Conservation (phyloP, 2,329 filamentous ascomycete species). For the Gaeumannomyces sp. region DNA sequence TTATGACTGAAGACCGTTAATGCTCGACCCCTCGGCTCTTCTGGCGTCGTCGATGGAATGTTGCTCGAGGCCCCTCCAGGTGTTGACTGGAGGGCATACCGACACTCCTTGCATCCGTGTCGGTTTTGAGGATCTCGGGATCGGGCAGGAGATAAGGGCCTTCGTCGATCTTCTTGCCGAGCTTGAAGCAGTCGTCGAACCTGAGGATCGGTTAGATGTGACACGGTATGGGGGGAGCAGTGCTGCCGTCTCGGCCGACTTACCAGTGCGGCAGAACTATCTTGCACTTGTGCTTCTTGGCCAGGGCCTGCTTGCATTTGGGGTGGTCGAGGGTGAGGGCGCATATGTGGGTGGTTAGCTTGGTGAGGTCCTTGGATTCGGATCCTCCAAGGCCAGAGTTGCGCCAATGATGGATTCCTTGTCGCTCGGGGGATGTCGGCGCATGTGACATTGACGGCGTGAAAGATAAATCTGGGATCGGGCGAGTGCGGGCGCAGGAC, state of each 20-base stretch:
- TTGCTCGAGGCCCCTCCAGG: constrained; percentile 57
- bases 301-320: constrained; percentile 57
- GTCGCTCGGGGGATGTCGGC: constrained; percentile 76
- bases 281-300: constrained; percentile 65
- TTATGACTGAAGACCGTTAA: constrained; percentile 72
- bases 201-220: constrained; percentile 32
- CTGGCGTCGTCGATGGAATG: constrained; percentile 30
- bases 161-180: constrained; percentile 88
- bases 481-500: constrained; percentile 83
- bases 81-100: constrained; percentile 49
- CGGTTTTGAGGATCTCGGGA: constrained; percentile 66
- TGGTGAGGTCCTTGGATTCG: constrained; percentile 65
- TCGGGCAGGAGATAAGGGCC: constrained; percentile 79
- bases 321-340: constrained; percentile 69
- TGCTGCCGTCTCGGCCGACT: not conserved
- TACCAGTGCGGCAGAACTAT: constrained; percentile 88
- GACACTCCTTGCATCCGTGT: constrained; percentile 10
- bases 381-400: constrained; percentile 80
- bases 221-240: not conserved
- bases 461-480: constrained; percentile 85
- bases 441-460: constrained; percentile 74
- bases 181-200: constrained; percentile 94
- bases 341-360: constrained; percentile 80
- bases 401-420: constrained; percentile 89
- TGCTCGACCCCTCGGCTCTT: constrained; percentile 23